Conservation (phyloP, 805 yeast species). For the Saccharomycodes ludwigii region DNA sequence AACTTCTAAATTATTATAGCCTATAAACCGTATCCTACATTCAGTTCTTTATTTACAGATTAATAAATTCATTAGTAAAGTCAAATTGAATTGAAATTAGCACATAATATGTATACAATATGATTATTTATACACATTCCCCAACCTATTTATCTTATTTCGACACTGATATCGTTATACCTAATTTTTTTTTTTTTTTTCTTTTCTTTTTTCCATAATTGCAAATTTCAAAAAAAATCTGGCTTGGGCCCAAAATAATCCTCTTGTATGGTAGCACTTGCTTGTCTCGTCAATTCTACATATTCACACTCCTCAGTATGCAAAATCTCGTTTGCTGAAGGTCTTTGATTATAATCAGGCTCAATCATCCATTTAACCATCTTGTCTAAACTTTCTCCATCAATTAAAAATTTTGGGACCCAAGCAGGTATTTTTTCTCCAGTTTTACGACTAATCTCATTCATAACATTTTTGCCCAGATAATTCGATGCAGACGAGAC, state of each 20-base stretch:
- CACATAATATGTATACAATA: no score
- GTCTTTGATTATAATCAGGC: constrained; percentile 71
- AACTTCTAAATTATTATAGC: no score
- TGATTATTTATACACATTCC: no score
- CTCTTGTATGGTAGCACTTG: constrained; percentile 91
- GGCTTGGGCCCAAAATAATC: constrained; percentile 89
- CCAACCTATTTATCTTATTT: no score
- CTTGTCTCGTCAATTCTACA: constrained; percentile 70
- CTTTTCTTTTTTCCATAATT: no score
- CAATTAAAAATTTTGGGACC: constrained; percentile 78
- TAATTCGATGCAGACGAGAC: constrained; percentile 20
- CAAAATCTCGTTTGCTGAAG: constrained; percentile 66
- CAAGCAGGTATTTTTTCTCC: constrained; percentile 48
- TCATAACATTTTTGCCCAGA: constrained; percentile 9
- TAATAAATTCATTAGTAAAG: no score
- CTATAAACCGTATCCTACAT: no score
- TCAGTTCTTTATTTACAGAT: no score
- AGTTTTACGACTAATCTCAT: constrained; percentile 5
- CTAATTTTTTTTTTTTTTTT: no score
- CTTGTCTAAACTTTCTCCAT: constrained; percentile 61
- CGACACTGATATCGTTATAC: no score
- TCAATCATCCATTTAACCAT: constrained; percentile 81
- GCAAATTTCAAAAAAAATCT: constrained; percentile 25
- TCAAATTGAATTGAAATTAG: no score
- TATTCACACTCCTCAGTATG: constrained; percentile 58